Conservation (phyloP, 345 rosid species). For the Raphanus sativus region DNA sequence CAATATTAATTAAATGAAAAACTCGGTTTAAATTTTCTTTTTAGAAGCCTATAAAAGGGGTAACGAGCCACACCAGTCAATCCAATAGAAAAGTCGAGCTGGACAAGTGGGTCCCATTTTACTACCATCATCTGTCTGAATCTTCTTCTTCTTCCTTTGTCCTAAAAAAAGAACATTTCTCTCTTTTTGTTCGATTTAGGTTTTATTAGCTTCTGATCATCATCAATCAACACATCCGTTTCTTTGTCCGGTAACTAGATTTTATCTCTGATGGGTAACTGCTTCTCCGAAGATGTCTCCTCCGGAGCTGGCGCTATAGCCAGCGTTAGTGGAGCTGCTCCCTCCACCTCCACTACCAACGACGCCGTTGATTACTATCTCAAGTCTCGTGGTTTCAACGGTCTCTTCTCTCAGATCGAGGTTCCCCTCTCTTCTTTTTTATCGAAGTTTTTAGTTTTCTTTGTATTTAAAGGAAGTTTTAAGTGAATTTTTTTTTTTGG, state of each 20-base stretch:
- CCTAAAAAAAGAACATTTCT: not conserved
- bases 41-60: slow-evolving; percentile 4
- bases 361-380: slow-evolving; percentile 74
- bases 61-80: not conserved
- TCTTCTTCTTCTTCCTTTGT: not conserved
- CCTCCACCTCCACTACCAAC: slow-evolving; percentile 20
- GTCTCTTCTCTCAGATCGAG: slow-evolving; percentile 72
- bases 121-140: not conserved
- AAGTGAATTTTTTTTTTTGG: slow-evolving; percentile 8
- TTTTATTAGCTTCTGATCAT: not conserved
- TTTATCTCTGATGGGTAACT: slow-evolving; percentile 46
- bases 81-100: not conserved
- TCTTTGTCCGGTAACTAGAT: not conserved
- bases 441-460: not conserved
- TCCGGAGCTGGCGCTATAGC: slow-evolving; percentile 58
- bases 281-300: slow-evolving; percentile 50
- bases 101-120: slow-evolving; percentile 26
- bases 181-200: slow-evolving; percentile 4
- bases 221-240: not conserved
- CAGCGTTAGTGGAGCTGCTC: slow-evolving; percentile 43
- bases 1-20: not conserved
- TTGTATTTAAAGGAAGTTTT: not conserved
- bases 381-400: slow-evolving; percentile 48
- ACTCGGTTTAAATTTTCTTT: not conserved
- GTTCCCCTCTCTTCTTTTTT: slow-evolving; percentile 25